Evolutionary conservation across 2,329 filamentous ascomycete species (phyloP).

Genomic region (Hypomyces perniciosus): DNA sequence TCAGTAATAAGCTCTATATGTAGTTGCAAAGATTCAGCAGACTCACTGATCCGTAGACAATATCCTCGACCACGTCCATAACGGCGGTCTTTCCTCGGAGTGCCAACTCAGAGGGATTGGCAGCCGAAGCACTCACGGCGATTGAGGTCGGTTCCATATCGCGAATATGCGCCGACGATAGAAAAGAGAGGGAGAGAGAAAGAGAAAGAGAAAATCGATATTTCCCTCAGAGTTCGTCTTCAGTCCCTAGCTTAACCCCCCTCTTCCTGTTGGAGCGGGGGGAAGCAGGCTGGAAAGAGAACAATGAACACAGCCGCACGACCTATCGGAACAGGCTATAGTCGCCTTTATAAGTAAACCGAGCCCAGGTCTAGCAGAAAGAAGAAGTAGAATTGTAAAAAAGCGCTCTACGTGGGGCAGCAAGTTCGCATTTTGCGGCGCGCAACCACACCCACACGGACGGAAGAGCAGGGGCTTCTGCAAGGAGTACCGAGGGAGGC

Average conservation of each 20-base stretch:
- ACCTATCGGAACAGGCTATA: no score
- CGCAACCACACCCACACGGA: conserved; percentile 7
- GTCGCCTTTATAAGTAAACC: no score
- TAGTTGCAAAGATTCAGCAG: no score
- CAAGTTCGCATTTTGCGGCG: not conserved
- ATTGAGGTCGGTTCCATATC: conserved; percentile 15
- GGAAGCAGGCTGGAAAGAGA: conserved; percentile 13
- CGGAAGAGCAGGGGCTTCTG: conserved; percentile 5
- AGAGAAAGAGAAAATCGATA: not conserved
- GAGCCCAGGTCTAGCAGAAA: not conserved
- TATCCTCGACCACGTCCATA: conserved; percentile 73
- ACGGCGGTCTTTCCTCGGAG: conserved; percentile 35
- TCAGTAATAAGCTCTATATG: not conserved
- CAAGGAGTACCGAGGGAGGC: conserved; percentile 1
- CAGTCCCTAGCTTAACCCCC: conserved; percentile 11
- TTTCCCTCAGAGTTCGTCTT: conserved; percentile 7
- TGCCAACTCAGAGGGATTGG: conserved; percentile 21
- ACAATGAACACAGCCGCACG: not conserved
- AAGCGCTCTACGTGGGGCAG: conserved; percentile 1
- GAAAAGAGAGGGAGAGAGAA: conserved; percentile 1
- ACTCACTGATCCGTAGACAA: conserved; percentile 79
- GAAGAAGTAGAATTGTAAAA: not conserved
- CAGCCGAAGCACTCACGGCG: conserved; percentile 9
- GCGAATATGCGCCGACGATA: not conserved
- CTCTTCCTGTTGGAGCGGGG: conserved; percentile 9